Evolutionary conservation across 202 grass and related monocot genomes (phyloP).

Genomic region (Hordeum pubiflorum): DNA sequence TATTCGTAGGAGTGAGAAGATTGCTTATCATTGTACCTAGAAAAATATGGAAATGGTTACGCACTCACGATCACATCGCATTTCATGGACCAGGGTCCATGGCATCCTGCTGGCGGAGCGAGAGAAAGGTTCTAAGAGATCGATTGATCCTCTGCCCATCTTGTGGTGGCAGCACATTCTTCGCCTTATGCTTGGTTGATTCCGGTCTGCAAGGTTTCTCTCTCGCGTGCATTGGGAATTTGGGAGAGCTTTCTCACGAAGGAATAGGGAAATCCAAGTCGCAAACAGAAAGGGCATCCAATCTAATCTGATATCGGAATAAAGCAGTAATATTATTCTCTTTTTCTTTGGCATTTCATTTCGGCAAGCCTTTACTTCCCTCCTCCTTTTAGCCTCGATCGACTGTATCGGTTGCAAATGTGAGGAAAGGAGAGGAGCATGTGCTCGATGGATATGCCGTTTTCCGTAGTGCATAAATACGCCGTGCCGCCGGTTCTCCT

Average conservation of each 20-base stretch:
- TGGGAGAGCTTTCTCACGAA: not conserved
- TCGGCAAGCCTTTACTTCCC: not conserved
- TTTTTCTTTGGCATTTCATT: not conserved
- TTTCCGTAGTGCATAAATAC: conserved; percentile 32
- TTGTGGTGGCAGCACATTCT: conserved; percentile 17
- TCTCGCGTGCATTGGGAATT: not conserved
- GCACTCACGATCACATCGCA: not conserved
- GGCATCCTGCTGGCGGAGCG: conserved; percentile 6
- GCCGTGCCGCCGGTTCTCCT: not conserved
- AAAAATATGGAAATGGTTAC: not conserved
- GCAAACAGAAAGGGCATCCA: not conserved
- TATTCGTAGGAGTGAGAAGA: too few species aligned
- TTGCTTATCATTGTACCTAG: not conserved
- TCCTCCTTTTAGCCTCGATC: not conserved
- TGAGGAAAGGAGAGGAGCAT: conserved; percentile 25
- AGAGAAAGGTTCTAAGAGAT: not conserved
- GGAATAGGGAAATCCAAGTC: not conserved
- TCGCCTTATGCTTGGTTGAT: not conserved
- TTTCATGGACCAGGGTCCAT: not conserved
- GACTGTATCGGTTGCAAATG: not conserved
- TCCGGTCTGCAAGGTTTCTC: not conserved
- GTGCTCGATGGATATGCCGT: conserved; percentile 33
- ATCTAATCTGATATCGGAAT: conserved; percentile 7
- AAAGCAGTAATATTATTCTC: conserved; percentile 6
- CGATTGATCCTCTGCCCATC: not conserved